Conservation (phyloP, 2,329 filamentous ascomycete species). For the Arthroderma sp. region DNA sequence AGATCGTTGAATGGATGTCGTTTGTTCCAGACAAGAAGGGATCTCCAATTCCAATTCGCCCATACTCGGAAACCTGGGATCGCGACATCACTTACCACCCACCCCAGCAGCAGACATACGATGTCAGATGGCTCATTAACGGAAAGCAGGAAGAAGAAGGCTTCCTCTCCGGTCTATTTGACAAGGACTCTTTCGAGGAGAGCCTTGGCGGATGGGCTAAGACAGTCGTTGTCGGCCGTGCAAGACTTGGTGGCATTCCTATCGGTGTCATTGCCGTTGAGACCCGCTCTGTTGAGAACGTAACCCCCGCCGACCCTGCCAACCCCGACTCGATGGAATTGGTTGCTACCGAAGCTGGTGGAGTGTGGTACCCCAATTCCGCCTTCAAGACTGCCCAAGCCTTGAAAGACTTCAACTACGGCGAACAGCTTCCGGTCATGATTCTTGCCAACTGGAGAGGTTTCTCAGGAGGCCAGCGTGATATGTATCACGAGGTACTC, state of each 20-base stretch:
- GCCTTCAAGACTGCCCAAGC: slow-evolving; percentile 99
- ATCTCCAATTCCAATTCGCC: slow-evolving; percentile 81
- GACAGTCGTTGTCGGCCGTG: slow-evolving; percentile 91
- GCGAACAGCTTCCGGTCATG: slow-evolving; percentile 96
- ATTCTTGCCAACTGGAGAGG: slow-evolving; percentile 99
- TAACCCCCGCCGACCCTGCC: slow-evolving; percentile 89
- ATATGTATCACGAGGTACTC: slow-evolving; percentile 99
- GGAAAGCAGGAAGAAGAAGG: slow-evolving; percentile 69
- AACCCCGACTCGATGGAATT: slow-evolving; percentile 98
- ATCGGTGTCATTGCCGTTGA: slow-evolving; percentile 98
- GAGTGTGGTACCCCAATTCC: slow-evolving; percentile 99
- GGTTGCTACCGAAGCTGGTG: slow-evolving; percentile 85
- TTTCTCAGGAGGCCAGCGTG: slow-evolving; percentile 97
- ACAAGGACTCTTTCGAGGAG: slow-evolving; percentile 93
- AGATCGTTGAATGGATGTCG: slow-evolving; percentile 97
- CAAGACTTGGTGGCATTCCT: slow-evolving; percentile 89
- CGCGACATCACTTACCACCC: slow-evolving; percentile 75
- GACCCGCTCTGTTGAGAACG: slow-evolving; percentile 89
- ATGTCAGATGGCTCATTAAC: slow-evolving; percentile 84
- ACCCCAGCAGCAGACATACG: slow-evolving; percentile 71
- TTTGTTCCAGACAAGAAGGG: slow-evolving; percentile 94
- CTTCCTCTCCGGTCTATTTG: slow-evolving; percentile 85
- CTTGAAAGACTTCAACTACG: slow-evolving; percentile 97
- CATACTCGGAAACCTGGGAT: slow-evolving; percentile 77
- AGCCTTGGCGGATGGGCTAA: slow-evolving; percentile 92